phyloP scores from a whole-genome alignment of 441 rosid genomes.

The Isatis lusitanica region DNA sequence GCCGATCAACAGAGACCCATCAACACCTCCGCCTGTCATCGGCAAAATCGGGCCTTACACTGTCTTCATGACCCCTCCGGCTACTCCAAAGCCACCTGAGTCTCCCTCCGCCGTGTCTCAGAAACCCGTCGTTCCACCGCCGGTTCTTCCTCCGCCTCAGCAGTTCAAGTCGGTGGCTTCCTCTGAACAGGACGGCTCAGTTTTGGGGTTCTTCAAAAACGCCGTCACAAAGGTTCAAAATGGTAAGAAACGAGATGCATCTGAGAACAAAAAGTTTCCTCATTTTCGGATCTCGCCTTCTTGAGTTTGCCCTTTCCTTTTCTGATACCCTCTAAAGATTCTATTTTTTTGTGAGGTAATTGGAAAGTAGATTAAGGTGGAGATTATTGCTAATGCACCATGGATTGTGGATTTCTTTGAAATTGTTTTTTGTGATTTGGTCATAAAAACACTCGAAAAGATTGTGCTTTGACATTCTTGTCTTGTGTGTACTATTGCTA shows the following conservation, averaged over 20 bases:
- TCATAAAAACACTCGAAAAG: neutral
- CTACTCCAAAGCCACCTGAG: slow-evolving; percentile 68
- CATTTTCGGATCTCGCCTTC: slow-evolving; percentile 25
- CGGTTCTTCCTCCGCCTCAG: slow-evolving; percentile 81
- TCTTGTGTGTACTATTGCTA: neutral
- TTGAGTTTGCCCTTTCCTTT: slow-evolving; percentile 5
- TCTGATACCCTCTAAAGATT: slow-evolving; percentile 12
- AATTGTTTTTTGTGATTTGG: no score
- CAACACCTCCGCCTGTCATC: slow-evolving; percentile 84
- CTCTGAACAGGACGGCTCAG: slow-evolving; percentile 43
- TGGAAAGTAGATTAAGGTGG: neutral
- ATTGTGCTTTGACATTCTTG: neutral
- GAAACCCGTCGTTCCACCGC: slow-evolving; percentile 46
- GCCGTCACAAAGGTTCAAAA: slow-evolving; percentile 73
- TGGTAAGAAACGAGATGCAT: slow-evolving; percentile 44
- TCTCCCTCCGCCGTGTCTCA: slow-evolving; percentile 46
- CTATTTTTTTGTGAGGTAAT: neutral
- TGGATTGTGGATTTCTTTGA: neutral
- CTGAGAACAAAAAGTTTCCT: neutral
- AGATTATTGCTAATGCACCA: neutral
- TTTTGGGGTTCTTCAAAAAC: slow-evolving; percentile 67
- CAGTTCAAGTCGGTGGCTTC: slow-evolving; percentile 51
- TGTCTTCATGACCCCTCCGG: slow-evolving; percentile 90
- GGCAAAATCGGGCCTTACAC: slow-evolving; percentile 99
- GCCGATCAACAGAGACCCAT: slow-evolving; percentile 72